Base-by-base conservation (phyloP, 2,329 filamentous ascomycete genomes). In the Sporothrix variecibatus region DNA sequence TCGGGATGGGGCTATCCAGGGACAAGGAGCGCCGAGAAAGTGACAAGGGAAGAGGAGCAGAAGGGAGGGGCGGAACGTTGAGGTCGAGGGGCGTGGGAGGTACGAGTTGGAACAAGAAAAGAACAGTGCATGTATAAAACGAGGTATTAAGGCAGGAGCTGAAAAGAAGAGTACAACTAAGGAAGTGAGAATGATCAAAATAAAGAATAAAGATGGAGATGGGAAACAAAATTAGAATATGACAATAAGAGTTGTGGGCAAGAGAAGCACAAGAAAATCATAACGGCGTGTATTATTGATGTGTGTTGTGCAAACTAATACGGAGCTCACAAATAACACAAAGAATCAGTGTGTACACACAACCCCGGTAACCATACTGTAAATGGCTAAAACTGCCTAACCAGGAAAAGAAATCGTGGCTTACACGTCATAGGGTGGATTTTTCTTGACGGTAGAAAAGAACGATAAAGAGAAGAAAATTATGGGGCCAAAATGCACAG, bases 391-490 rank as follows among this genome's bases (percentile, higher is more conserved):
- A 60, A 40, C 43, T 60, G 64, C 38, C 72, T 51, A 69, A 51
- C 53, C 62, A 11, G 53, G 65, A 62, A 51, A 28, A 64, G 65
- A 43, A 70, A 46, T 11, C 11, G 23, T 62, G 26, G 56, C 65
- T 70, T 64, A 73, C 65, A 73, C 72, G 67, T 65, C 56, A 73
- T 64, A 58, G 62, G 64, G 43, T 53, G 71, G 20, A 72, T 56
- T 56, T 15, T n/a, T 12, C n/a, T 31, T n/a, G 40, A n/a, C 56
- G 4, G 58, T 28, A 38, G 26, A 28, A 15, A 3, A 28, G 28
- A 12, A 28, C 7, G 7, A 11, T 17, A 20, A 34, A 23, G 46
- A 51, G 28, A 69, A 38, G 11, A 43, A 68, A 68, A 68, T 20
- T 43, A 72, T 34, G 49, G 60, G 49, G 49, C 51, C 31, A n/a